phyloP scores from a whole-genome alignment of 352 stramenopile genomes.

The Phytophthora cryptogea region DNA sequence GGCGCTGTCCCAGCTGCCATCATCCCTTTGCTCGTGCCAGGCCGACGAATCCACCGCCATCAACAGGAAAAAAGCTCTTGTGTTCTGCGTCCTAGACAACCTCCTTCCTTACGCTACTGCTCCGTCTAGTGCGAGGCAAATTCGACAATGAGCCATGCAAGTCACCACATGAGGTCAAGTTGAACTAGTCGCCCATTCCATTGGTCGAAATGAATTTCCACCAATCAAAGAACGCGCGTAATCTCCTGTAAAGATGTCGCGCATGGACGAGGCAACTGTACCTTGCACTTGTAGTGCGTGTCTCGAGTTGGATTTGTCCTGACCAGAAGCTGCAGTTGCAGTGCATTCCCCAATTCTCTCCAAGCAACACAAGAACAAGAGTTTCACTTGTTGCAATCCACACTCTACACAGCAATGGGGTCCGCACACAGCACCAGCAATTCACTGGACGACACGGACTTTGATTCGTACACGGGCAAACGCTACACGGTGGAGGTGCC shows the following conservation, averaged over 20 bases:
- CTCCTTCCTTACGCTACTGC: no score
- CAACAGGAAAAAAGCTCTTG: neutral
- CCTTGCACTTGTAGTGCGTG: slow-evolving; percentile 5
- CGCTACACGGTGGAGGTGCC: slow-evolving; percentile 41
- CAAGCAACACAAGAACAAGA: slow-evolving; percentile 1
- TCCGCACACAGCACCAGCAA: slow-evolving; percentile 36
- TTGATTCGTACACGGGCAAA: slow-evolving; percentile 41
- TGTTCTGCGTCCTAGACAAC: neutral
- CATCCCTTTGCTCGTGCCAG: neutral
- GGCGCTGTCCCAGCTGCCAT: neutral
- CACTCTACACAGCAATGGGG: slow-evolving; percentile 36
- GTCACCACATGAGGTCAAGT: neutral
- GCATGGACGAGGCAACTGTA: slow-evolving; percentile 2
- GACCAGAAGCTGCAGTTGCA: neutral
- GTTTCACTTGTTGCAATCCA: neutral
- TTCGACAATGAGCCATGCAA: neutral
- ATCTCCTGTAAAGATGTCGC: slow-evolving; percentile 8
- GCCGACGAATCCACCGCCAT: neutral
- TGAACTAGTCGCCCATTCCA: slow-evolving; percentile 3
- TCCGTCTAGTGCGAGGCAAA: neutral
- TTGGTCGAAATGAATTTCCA: slow-evolving; percentile 4
- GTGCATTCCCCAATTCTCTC: slow-evolving; percentile 11
- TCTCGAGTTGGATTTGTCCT: slow-evolving; percentile 7
- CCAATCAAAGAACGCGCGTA: slow-evolving; percentile 5
- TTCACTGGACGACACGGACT: slow-evolving; percentile 53